Evolutionary conservation across 805 yeast genomes (phyloP).

Genomic region (Yarrowia sp.): DNA sequence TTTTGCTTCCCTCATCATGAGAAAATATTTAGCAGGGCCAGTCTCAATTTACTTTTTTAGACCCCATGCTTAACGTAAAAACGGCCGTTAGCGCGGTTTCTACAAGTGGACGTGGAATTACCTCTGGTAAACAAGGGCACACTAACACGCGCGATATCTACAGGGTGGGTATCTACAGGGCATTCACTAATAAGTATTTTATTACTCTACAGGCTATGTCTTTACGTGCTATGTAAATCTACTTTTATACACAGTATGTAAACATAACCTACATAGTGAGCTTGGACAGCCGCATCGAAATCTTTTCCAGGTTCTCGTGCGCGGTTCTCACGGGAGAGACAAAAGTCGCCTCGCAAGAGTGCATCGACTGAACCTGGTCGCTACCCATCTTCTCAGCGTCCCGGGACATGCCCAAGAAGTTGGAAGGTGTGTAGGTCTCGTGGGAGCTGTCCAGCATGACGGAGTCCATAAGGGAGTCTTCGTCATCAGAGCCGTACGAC

Average conservation of each 20-base stretch:
- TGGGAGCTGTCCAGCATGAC: slow-evolving; percentile 18
- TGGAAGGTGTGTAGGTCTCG: slow-evolving; percentile 25
- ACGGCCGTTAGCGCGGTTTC: no score
- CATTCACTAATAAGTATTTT: background rate
- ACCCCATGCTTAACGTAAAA: background rate
- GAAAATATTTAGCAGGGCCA: background rate
- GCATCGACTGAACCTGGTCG: slow-evolving; percentile 8
- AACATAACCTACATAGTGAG: background rate
- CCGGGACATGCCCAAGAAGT: slow-evolving; percentile 19
- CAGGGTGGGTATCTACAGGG: background rate
- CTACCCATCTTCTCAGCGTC: slow-evolving; percentile 18
- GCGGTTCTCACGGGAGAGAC: slow-evolving; percentile 1
- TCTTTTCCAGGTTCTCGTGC: slow-evolving; percentile 20
- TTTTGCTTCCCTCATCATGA: background rate
- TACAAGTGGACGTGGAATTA: no score
- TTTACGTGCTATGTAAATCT: background rate
- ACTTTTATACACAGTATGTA: background rate
- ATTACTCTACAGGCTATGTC: slow-evolving; percentile 10
- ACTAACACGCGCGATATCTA: background rate
- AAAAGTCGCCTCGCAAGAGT: slow-evolving; percentile 18
- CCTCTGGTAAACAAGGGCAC: background rate
- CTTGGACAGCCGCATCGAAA: slow-evolving; percentile 3
- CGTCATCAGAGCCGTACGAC: slow-evolving; percentile 6
- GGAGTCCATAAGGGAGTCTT: slow-evolving; percentile 16
- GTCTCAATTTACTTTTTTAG: background rate